A percentile compares a stretch with the other conserved stretches of the same genome.
Conservation (phyloP, 2,329 filamentous ascomycete genomes). For the Colletotrichum zoysiae region DNA sequence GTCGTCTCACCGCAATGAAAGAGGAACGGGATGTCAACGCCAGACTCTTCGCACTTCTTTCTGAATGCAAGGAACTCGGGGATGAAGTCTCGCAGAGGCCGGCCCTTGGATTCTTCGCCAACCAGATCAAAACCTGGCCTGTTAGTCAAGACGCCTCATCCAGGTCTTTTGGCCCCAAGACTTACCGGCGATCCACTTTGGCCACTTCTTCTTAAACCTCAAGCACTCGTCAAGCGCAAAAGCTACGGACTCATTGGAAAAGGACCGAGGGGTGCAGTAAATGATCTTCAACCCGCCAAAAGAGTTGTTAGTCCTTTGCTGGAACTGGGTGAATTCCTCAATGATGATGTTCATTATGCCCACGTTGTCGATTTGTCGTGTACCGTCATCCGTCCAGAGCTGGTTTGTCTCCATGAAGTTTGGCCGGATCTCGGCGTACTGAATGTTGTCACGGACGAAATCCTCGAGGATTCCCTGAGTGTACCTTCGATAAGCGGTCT, state of each 20-base stretch:
- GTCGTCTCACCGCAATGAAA: conserved; percentile 84
- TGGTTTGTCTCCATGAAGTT: conserved; percentile 76
- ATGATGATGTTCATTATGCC: conserved; percentile 73
- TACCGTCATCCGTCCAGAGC: conserved; percentile 70
- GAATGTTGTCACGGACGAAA: conserved; percentile 74
- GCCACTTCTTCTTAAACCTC: conserved; percentile 67
- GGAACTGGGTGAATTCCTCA: conserved; percentile 65
- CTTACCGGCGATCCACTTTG: conserved; percentile 73
- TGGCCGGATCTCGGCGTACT: conserved; percentile 78
- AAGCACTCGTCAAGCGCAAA: conserved; percentile 72
- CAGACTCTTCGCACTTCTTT: conserved; percentile 59
- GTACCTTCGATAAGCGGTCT: conserved; percentile 71
- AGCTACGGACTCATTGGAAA: conserved; percentile 61
- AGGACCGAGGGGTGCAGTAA: conserved; percentile 77
- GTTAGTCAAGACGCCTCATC: conserved; percentile 5
- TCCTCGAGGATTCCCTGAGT: conserved; percentile 70
- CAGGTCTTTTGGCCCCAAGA: conserved; percentile 3
- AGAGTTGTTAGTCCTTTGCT: conserved; percentile 52
- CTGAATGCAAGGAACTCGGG: conserved; percentile 69
- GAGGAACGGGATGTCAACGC: conserved; percentile 75
- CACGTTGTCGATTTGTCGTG: conserved; percentile 62
- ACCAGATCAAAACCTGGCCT: conserved; percentile 75
- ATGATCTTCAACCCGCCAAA: conserved; percentile 78
- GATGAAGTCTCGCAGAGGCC: conserved; percentile 68
- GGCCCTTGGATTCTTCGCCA: conserved; percentile 73